phyloP scores from a whole-genome alignment of 2,329 filamentous ascomycete genomes.

The Aspergillus sp. region DNA sequence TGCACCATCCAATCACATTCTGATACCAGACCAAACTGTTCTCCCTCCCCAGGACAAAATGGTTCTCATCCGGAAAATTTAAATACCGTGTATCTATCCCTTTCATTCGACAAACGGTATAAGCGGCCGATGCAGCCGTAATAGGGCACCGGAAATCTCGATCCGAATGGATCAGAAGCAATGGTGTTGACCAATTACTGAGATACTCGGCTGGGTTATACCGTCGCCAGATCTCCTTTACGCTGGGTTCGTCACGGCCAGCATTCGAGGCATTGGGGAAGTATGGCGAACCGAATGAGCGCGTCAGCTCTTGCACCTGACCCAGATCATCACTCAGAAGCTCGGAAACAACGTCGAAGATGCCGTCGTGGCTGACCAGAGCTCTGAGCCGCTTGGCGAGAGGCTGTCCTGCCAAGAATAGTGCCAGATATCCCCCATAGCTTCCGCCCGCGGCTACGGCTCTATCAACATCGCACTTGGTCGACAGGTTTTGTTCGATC shows the following conservation, averaged over 20 bases:
- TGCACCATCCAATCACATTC: constrained; percentile 1
- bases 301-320: neutral
- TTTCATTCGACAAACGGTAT: constrained; percentile 1
- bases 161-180: constrained; percentile 3
- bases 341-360: constrained; percentile 2
- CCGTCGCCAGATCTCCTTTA: neutral
- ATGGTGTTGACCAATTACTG: constrained; percentile 1
- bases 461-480: neutral
- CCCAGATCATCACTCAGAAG: constrained; percentile 1
- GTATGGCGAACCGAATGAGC: constrained; percentile 5
- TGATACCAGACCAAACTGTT: constrained; percentile 3
- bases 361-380: neutral
- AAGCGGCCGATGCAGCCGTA: constrained; percentile 3
- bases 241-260: neutral
- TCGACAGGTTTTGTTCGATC: neutral
- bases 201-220: constrained; percentile 2
- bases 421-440: constrained; percentile 3
- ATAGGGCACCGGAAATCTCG: constrained; percentile 1
- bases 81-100: constrained; percentile 2
- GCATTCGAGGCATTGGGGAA: neutral
- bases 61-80: constrained; percentile 7
- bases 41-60: constrained; percentile 2
- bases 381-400: neutral
- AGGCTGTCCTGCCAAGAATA: neutral
- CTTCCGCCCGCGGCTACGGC: constrained; percentile 3